Base-by-base conservation (phyloP, 2,329 filamentous ascomycete genomes). In the Exophiala oligosperma region DNA sequence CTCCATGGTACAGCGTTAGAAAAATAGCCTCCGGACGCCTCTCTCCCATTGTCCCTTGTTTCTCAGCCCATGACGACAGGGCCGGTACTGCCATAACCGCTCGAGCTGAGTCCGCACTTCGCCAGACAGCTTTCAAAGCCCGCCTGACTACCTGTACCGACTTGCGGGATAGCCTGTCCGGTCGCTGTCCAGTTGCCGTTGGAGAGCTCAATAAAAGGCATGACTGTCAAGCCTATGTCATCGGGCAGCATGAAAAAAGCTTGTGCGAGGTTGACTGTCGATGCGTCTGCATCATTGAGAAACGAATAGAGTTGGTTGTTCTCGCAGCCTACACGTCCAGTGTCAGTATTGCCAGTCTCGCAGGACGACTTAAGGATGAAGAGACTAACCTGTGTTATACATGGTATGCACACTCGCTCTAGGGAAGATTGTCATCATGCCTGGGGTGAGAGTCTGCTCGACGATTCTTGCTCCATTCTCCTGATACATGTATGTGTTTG, bases 361-460 rank as follows among this genome's bases (percentile, higher is more conserved):
- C 8, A 6, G 7, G 2, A 35, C 7, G 32, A 9, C 32, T 2
- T n/a, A 48, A 51, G 8, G 28, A 29, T 35, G 32, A 9, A 35
- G 32, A 35, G 32, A 9, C 60, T 38, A 43, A 56, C 77, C 76
- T 54, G 72, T 76, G 65, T 79, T 79, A 61, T 74, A 72, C 77
- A 79, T 79, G 50, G 71, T 71, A 63, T 80, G 77, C 52, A 79
- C 61, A 64, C 72, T 75, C 1, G 69, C 77, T n/a, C 64, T 65
- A 0, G 77, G 77, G 62, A 80, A 80, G 14, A 79, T 72, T 0
- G 77, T 80, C 65, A 76, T 74, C 51, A 74, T 71, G 23, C 74
- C 73, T 2, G 75, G 72, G 4, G 68, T 71, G 23, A 80, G 66
- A 2, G 70, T 68, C 11, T 73, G 69, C 46, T 60, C 69, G 8